Evolutionary conservation across 345 rosid species (phyloP).

Genomic region (Aegle marmelos): DNA sequence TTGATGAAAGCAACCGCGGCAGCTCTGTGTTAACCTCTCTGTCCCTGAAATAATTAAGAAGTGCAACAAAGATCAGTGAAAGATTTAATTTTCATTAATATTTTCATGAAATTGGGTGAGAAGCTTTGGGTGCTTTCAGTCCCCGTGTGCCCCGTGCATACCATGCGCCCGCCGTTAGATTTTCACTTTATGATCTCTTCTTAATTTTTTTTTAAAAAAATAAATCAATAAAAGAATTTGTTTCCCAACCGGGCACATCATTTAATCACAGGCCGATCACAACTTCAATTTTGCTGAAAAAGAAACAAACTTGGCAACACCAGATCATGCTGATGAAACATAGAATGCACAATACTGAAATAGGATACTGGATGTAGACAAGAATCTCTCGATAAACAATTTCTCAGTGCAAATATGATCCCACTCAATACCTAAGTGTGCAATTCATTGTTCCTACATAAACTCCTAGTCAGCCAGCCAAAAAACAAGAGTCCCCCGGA

Average conservation of each 20-base stretch:
- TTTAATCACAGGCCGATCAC: background rate
- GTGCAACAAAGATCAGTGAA: background rate
- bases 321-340: background rate
- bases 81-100: too few relatives aligned
- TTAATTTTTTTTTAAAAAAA: too few relatives aligned
- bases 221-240: too few relatives aligned
- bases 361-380: background rate
- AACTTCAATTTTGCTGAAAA: background rate
- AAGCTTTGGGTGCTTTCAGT: too few relatives aligned
- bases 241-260: background rate
- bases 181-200: too few relatives aligned
- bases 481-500: slow-evolving; percentile 13
- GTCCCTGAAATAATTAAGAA: background rate
- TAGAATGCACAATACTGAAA: background rate
- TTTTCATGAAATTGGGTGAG: too few relatives aligned
- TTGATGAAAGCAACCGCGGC: background rate
- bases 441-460: slow-evolving; percentile 19
- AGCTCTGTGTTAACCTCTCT: background rate
- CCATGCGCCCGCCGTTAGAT: too few relatives aligned
- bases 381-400: slow-evolving; percentile 1
- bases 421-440: slow-evolving; percentile 8
- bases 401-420: background rate
- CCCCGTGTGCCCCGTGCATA: too few relatives aligned
- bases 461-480: slow-evolving; percentile 20
- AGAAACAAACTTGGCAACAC: background rate